These are phyloP conservation scores for Reutealis trisperma DNA, from an alignment of 345 rosid genomes.

Conservation along the genomic window DNA sequence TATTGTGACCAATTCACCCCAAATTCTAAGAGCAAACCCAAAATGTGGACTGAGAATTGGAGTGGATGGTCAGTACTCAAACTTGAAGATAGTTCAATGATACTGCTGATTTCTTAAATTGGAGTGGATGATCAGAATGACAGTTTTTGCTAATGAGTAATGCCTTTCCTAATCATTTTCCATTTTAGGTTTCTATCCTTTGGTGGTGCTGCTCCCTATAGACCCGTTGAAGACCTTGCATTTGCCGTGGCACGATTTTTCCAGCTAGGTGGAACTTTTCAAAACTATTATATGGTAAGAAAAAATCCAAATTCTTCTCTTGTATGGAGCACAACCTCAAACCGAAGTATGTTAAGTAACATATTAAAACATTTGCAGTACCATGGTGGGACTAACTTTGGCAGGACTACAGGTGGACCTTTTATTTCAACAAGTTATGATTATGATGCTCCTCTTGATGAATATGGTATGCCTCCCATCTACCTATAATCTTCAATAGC, in stretches of 20 bases:
- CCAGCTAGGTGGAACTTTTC: slow-evolving; percentile 96
- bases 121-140: no score
- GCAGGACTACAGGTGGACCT: slow-evolving; percentile 79
- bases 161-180: slow-evolving; percentile 14
- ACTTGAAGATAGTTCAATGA: slow-evolving; percentile 9
- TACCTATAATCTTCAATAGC: no score
- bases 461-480: slow-evolving; percentile 59
- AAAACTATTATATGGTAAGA: slow-evolving; percentile 91
- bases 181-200: slow-evolving; percentile 66
- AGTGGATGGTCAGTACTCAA: slow-evolving; percentile 72
- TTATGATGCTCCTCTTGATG: slow-evolving; percentile 96
- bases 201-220: slow-evolving; percentile 81
- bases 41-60: slow-evolving; percentile 99
- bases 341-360: slow-evolving; percentile 12
- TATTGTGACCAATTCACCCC: slow-evolving; percentile 98
- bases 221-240: slow-evolving; percentile 91
- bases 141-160: not conserved
- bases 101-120: not conserved
- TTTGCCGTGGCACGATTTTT: slow-evolving; percentile 90
- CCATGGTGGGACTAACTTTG: slow-evolving; percentile 98
- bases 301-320: slow-evolving; percentile 14
- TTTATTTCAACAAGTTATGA: slow-evolving; percentile 92
- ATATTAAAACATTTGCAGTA: slow-evolving; percentile 47
- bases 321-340: not conserved
- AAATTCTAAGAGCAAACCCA: slow-evolving; percentile 77